These are phyloP conservation scores for Candida manassasensis DNA, from an alignment of 805 yeast genomes.

Conservation along the genomic window DNA sequence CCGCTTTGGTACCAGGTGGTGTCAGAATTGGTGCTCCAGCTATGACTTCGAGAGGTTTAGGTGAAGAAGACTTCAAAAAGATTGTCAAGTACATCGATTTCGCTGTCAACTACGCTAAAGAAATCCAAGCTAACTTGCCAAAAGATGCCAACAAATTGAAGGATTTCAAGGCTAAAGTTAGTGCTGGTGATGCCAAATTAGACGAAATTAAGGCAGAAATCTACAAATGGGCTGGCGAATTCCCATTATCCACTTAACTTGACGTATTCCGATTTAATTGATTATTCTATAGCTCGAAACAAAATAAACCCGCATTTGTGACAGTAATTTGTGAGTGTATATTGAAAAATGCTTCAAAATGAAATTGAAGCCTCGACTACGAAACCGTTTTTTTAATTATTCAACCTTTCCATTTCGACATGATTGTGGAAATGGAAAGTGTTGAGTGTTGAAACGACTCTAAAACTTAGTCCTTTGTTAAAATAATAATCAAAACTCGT, in stretches of 20 bases:
- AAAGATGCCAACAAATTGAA: conserved; percentile 91
- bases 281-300: background rate
- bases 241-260: conserved; percentile 49
- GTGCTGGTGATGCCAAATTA: conserved; percentile 63
- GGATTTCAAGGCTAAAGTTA: conserved; percentile 85
- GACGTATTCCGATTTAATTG: too few relatives aligned
- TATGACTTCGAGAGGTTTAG: conserved; percentile 95
- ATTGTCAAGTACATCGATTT: conserved; percentile 77
- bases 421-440: too few relatives aligned
- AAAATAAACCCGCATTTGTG: too few relatives aligned
- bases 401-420: too few relatives aligned
- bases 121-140: conserved; percentile 67
- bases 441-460: too few relatives aligned
- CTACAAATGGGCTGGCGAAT: conserved; percentile 85
- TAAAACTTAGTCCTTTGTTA: too few relatives aligned
- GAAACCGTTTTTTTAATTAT: too few relatives aligned
- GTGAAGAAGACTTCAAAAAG: conserved; percentile 76
- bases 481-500: too few relatives aligned
- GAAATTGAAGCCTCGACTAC: too few relatives aligned
- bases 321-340: too few relatives aligned
- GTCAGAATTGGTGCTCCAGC: conserved; percentile 98
- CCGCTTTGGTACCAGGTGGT: conserved; percentile 96
- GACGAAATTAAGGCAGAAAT: conserved; percentile 69
- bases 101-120: conserved; percentile 64
- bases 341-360: too few relatives aligned